Conservation (phyloP, 2,329 filamentous ascomycete genomes). For the Nothomitra cinnamomea region DNA sequence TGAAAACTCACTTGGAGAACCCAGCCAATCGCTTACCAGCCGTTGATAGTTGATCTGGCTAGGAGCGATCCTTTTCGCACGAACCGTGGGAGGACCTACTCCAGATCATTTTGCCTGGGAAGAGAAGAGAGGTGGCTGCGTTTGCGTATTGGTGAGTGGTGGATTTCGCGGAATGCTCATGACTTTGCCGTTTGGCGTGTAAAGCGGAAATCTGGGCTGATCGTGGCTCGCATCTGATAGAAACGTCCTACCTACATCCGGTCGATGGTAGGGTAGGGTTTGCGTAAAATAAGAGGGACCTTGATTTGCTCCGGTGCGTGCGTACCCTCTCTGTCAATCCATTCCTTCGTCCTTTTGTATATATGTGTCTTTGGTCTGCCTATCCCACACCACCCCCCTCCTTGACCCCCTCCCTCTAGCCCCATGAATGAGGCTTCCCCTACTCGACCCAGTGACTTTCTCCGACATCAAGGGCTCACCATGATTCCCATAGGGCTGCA, state of each 20-base stretch:
- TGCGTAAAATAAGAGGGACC: neutral
- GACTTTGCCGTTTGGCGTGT: neutral
- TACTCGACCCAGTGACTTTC: no score
- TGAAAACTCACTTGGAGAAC: no score
- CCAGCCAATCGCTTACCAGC: neutral
- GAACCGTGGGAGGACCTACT: neutral
- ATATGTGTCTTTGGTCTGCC: no score
- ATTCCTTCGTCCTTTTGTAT: neutral
- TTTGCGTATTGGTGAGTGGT: neutral
- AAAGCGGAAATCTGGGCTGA: neutral
- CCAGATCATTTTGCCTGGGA: no score
- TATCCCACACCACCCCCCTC: no score
- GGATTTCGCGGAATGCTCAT: neutral
- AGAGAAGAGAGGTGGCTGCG: no score
- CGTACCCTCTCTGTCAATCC: neutral
- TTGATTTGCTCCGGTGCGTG: neutral
- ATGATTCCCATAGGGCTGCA: neutral
- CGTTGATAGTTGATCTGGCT: neutral
- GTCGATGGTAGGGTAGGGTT: neutral
- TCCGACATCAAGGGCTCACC: neutral
- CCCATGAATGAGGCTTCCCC: no score
- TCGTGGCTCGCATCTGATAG: neutral
- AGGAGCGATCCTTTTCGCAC: neutral
- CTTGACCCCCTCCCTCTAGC: no score
- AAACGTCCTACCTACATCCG: neutral